Evolutionary conservation across 176 grass and related monocot genomes (phyloP).

Genomic region (Carex kokanica): DNA sequence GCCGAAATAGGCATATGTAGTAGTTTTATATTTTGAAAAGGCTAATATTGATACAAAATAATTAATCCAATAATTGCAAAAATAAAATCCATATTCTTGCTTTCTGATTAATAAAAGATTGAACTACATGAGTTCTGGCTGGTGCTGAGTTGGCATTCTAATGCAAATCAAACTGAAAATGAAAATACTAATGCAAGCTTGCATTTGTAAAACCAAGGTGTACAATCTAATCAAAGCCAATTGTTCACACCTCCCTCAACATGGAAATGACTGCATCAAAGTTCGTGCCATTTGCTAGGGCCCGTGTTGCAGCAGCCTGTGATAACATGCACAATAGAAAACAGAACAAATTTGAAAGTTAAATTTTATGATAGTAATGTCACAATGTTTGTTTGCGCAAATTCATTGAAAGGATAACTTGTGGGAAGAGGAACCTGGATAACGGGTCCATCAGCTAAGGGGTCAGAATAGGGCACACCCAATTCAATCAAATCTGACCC

Average conservation of each 20-base stretch:
- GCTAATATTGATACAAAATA: neutral
- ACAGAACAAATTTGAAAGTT: neutral
- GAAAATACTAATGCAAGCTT: neutral
- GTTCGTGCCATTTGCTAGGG: slow-evolving; percentile 71
- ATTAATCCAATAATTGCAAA: neutral
- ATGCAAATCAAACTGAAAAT: neutral
- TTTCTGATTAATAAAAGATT: neutral
- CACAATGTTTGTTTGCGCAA: neutral
- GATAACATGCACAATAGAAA: neutral
- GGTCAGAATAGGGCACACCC: slow-evolving; percentile 90
- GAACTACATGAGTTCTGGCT: neutral
- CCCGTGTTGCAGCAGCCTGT: slow-evolving; percentile 90
- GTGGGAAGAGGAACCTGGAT: slow-evolving; percentile 54
- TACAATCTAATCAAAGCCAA: neutral
- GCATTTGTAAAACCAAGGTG: neutral
- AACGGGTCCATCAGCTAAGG: slow-evolving; percentile 90
- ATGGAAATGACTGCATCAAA: slow-evolving; percentile 95
- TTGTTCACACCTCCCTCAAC: slow-evolving; percentile 45
- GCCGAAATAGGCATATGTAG: neutral
- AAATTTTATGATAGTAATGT: neutral
- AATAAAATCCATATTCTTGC: neutral
- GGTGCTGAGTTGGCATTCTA: neutral
- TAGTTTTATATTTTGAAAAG: neutral
- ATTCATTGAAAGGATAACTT: neutral
- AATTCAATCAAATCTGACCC: slow-evolving; percentile 90